Evolutionary conservation across 768 basidiomycete genomes (phyloP).

Genomic region (Scleroderma bovista): DNA sequence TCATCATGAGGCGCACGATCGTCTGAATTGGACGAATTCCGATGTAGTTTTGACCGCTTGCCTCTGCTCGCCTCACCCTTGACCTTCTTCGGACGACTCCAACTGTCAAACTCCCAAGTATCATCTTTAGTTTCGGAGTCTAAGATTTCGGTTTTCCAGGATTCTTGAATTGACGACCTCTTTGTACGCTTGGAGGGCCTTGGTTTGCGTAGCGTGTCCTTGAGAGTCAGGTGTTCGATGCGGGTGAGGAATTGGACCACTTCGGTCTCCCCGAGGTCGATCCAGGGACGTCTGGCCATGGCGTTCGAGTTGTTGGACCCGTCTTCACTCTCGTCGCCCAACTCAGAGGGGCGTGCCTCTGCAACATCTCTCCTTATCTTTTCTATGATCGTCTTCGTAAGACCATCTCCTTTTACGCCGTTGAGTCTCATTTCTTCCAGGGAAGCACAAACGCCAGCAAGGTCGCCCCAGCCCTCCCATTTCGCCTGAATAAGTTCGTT

Average conservation of each 20-base stretch:
- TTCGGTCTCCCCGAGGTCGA: constrained; percentile 41
- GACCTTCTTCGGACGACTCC: constrained; percentile 22
- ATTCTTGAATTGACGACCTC: constrained; percentile 6
- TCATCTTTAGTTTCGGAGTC: constrained; percentile 26
- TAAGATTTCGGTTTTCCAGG: constrained; percentile 42
- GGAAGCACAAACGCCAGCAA: constrained; percentile 65
- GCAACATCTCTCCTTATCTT: constrained; percentile 59
- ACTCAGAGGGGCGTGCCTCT: constrained; percentile 43
- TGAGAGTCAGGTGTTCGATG: constrained; percentile 42
- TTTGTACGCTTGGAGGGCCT: constrained; percentile 4
- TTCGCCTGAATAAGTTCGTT: constrained; percentile 84
- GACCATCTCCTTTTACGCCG: constrained; percentile 59
- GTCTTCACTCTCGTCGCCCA: constrained; percentile 5
- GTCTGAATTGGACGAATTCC: too few relatives aligned
- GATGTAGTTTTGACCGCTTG: too few relatives aligned
- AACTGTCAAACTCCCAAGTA: constrained; percentile 47
- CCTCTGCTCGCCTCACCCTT: neutral
- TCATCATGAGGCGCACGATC: neutral
- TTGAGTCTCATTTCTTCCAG: constrained; percentile 81
- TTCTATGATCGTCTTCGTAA: constrained; percentile 59
- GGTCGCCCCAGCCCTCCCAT: constrained; percentile 81
- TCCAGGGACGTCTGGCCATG: constrained; percentile 36
- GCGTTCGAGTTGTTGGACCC: constrained; percentile 37
- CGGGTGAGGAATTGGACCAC: constrained; percentile 45
- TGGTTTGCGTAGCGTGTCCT: constrained; percentile 14